Percentiles rank a stretch among this genome's conserved stretches.
Evolutionary conservation across 768 basidiomycete genomes (phyloP).

Genomic region (Tylopilus rubrobrunneus): DNA sequence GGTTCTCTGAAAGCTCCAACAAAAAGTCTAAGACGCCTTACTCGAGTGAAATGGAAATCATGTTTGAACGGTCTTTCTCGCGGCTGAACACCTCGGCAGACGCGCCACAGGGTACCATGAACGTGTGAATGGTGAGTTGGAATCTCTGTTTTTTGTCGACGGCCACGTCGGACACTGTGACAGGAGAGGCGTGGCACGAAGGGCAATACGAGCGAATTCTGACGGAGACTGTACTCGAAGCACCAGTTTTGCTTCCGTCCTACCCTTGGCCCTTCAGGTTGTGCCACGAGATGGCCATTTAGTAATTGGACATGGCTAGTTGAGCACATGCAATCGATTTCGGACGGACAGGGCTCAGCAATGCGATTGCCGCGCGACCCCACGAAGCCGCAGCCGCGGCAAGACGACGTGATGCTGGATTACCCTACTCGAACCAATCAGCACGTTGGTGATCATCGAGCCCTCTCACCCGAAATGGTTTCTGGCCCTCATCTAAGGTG

Average conservation of each 20-base stretch:
- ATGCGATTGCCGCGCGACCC: background rate
- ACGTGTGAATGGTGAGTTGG: background rate
- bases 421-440: background rate
- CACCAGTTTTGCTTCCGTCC: background rate
- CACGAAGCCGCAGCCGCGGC: background rate
- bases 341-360: background rate
- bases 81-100: background rate
- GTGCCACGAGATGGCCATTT: background rate
- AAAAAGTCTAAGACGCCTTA: constrained; percentile 1
- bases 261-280: background rate
- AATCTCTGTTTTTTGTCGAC: background rate
- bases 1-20: background rate
- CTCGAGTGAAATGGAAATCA: background rate
- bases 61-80: background rate
- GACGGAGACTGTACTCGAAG: background rate
- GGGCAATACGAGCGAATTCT: background rate
- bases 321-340: background rate
- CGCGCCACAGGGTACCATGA: background rate
- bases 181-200: background rate
- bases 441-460: background rate
- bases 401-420: background rate
- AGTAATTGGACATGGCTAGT: background rate
- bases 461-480: too few relatives aligned
- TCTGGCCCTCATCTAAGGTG: too few relatives aligned
- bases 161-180: background rate